Base-by-base conservation (phyloP, 2,329 filamentous ascomycete species). In the Coniella vitis region DNA sequence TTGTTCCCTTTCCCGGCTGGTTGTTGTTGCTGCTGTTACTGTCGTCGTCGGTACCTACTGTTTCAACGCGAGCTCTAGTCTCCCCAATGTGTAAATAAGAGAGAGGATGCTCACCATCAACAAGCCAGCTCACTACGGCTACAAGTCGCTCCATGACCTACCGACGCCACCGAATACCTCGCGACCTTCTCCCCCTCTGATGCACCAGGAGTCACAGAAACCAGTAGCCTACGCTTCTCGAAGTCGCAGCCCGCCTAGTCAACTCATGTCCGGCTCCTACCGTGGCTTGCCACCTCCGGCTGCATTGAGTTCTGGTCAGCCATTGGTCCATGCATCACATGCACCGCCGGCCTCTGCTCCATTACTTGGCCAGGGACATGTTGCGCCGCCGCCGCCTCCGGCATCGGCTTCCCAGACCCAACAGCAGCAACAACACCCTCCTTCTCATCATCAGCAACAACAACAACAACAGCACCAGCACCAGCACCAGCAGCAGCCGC, bases 221-320 rank as follows among this genome's bases (percentile, higher is more conserved):
- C 55, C 65, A 51, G 54, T 67, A 48, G 60, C 67, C 52, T 58
- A 63, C 55, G 57, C 66, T 54, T 65, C 69, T 53, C 68, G 65
- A 38, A 71, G 68, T 59, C 66, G 70, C 60, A 76, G 73, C 61
- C 69, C 74, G 52, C 65, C 69, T 53, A 65, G 65, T 58, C 71
- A 76, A 69, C 69, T 69, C 65, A 87, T 87, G 84, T 83, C 83
- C 61, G 78, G 76, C 61, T 76, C 81, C 65, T 83, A 84, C 66
- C 79, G 83, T 67, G 80, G 79, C 59, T 69, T 87, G 70, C 84
- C 84, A 63, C 78, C 79, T 49, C 82, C 84, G 67, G 77, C 79
- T 60, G 78, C 78, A 63, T 79, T 85, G 76, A 74, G 76, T 58
- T 67, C 84, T 56, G 71, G 79, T 54, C 74, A 67, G 42, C 71